A percentile compares a stretch with the other conserved stretches of the same genome.
These are phyloP conservation scores for Elsinoe necatrix DNA, from an alignment of 2,329 filamentous ascomycete genomes.

Conservation along the genomic window DNA sequence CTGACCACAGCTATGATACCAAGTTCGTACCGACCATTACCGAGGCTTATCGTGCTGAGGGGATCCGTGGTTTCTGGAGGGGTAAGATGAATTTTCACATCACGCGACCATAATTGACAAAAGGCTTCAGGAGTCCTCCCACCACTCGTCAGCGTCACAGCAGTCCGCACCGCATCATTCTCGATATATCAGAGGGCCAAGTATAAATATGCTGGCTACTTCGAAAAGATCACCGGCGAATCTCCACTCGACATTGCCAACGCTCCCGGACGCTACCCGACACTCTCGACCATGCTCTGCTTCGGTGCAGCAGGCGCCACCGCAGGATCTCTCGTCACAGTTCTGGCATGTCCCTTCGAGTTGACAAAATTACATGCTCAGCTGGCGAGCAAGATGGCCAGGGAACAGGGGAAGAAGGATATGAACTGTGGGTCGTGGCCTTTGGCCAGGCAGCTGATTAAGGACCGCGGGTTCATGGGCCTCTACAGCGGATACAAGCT, in stretches of 20 bases:
- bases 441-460: conserved; percentile 70
- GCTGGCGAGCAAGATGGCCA: conserved; percentile 67
- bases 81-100: conserved; percentile 35
- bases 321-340: conserved; percentile 69
- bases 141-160: conserved; percentile 69
- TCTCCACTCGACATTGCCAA: conserved; percentile 69
- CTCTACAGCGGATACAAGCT: conserved; percentile 74
- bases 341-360: conserved; percentile 80
- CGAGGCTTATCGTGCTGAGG: conserved; percentile 58
- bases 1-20: conserved; percentile 49
- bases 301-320: conserved; percentile 72
- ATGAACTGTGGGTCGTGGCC: conserved; percentile 25
- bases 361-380: conserved; percentile 84
- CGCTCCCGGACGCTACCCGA: conserved; percentile 61
- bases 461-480: conserved; percentile 62
- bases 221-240: conserved; percentile 55
- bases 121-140: conserved; percentile 59
- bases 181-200: conserved; percentile 73
- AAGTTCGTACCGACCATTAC: conserved; percentile 55
- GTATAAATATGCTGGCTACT: conserved; percentile 61
- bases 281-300: conserved; percentile 62
- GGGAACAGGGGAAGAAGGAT: conserved; percentile 22
- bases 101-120: not conserved
- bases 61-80: conserved; percentile 43
- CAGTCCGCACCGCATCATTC: conserved; percentile 70